phyloP scores from a whole-genome alignment of 768 basidiomycete species.

The Coprinellus micaceus region DNA sequence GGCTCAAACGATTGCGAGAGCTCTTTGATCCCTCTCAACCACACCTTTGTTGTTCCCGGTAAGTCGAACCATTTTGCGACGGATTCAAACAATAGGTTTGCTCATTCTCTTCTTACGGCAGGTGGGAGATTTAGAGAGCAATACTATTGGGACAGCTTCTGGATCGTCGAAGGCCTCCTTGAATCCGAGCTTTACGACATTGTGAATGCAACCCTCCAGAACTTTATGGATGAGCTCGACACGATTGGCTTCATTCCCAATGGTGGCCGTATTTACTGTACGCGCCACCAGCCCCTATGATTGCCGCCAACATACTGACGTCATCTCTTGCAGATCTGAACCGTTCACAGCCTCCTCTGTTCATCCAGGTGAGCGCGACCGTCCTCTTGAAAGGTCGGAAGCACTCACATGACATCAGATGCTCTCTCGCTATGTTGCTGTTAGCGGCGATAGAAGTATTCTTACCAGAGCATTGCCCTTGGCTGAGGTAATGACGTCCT shows the following conservation, averaged over 20 bases:
- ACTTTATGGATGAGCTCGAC: constrained; percentile 93
- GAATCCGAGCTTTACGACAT: constrained; percentile 70
- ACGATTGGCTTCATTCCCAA: constrained; percentile 90
- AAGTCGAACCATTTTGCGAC: constrained; percentile 23
- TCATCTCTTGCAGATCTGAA: constrained; percentile 57
- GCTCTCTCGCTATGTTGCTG: constrained; percentile 78
- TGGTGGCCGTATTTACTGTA: constrained; percentile 88
- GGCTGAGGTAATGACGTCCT: constrained; percentile 53
- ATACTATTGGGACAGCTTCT: constrained; percentile 73
- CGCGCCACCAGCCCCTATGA: constrained; percentile 10
- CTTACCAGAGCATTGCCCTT: constrained; percentile 78
- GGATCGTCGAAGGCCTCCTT: constrained; percentile 87
- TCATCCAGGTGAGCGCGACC: constrained; percentile 57
- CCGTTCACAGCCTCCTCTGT: constrained; percentile 90
- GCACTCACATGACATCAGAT: constrained; percentile 46
- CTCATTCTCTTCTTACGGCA: constrained; percentile 15
- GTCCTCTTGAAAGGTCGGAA: neutral
- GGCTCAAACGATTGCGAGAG: constrained; percentile 64
- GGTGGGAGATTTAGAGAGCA: constrained; percentile 78
- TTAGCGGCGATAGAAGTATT: constrained; percentile 70
- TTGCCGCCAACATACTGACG: neutral
- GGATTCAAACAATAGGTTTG: neutral
- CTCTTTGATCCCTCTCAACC: constrained; percentile 83
- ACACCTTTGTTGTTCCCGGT: constrained; percentile 90
- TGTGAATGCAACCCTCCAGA: constrained; percentile 75